Conservation (phyloP, 805 yeast species). For the Metschnikowia baotianmanensis region DNA sequence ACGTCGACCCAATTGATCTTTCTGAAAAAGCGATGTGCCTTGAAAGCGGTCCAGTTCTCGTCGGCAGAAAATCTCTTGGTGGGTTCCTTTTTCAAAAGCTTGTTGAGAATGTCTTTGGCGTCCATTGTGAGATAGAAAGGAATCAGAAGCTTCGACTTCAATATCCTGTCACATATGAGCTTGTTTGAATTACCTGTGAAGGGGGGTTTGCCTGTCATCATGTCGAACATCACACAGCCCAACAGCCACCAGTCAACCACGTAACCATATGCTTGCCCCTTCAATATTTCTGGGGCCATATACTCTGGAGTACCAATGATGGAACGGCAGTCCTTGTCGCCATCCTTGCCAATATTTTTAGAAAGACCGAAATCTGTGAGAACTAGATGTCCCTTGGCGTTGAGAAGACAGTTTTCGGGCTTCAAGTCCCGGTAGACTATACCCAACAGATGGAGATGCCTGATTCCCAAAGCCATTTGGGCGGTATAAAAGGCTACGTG, state of each 20-base stretch:
- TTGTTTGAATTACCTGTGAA: slow-evolving; percentile 43
- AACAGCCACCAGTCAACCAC: slow-evolving; percentile 49
- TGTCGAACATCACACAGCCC: slow-evolving; percentile 44
- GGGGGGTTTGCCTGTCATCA: slow-evolving; percentile 45
- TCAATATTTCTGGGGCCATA: slow-evolving; percentile 70
- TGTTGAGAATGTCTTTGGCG: slow-evolving; percentile 41
- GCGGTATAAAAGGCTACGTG: slow-evolving; percentile 76
- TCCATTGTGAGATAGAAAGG: slow-evolving; percentile 42
- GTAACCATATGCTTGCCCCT: slow-evolving; percentile 47
- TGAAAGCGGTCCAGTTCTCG: slow-evolving; percentile 30
- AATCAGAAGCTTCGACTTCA: slow-evolving; percentile 34
- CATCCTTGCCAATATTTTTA: slow-evolving; percentile 39
- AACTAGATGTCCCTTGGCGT: slow-evolving; percentile 74
- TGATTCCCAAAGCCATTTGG: slow-evolving; percentile 73
- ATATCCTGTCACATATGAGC: slow-evolving; percentile 38
- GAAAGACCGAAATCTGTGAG: slow-evolving; percentile 84
- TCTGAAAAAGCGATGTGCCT: slow-evolving; percentile 40
- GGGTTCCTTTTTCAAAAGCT: slow-evolving; percentile 36
- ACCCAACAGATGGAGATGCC: slow-evolving; percentile 75
- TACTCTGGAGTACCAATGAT: slow-evolving; percentile 72
- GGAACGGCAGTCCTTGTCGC: slow-evolving; percentile 44
- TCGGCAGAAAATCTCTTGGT: slow-evolving; percentile 38
- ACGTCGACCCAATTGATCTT: slow-evolving; percentile 36
- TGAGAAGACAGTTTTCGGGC: slow-evolving; percentile 85
- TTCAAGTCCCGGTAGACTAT: slow-evolving; percentile 85